Evolutionary conservation across 1,139 yeast genomes (phyloP).

Genomic region (Scheffersomyces titani): DNA sequence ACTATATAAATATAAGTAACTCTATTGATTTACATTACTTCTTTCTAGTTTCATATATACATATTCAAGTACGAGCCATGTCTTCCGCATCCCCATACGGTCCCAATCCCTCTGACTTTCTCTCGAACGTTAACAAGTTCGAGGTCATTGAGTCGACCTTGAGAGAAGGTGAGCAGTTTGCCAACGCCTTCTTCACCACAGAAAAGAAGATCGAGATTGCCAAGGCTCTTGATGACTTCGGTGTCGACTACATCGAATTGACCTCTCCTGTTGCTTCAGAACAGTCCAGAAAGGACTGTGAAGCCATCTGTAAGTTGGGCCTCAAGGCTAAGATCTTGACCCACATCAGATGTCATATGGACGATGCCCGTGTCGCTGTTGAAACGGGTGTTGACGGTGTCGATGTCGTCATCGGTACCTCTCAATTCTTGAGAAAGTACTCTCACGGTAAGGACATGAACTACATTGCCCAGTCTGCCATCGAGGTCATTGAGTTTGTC

Average conservation of each 20-base stretch:
- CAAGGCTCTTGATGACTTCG: constrained; percentile 58
- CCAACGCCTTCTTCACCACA: constrained; percentile 56
- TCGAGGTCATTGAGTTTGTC: constrained; percentile 59
- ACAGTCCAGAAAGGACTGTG: constrained; percentile 57
- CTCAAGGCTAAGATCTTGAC: constrained; percentile 56
- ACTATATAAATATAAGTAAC: neutral
- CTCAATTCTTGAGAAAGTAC: constrained; percentile 53
- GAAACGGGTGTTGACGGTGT: constrained; percentile 65
- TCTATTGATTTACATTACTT: neutral
- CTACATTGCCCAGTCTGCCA: constrained; percentile 51
- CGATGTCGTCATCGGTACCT: constrained; percentile 60
- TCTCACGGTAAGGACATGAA: constrained; percentile 60
- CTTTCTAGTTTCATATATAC: neutral
- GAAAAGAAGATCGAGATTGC: constrained; percentile 59
- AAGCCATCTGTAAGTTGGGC: constrained; percentile 58
- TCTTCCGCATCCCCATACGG: constrained; percentile 45
- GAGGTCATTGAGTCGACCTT: constrained; percentile 57
- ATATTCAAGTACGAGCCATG: constrained; percentile 5
- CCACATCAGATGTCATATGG: constrained; percentile 62
- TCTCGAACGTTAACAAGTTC: constrained; percentile 54
- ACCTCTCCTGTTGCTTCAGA: constrained; percentile 62
- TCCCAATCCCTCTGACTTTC: constrained; percentile 58
- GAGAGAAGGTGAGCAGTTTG: constrained; percentile 64
- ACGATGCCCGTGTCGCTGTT: constrained; percentile 58
- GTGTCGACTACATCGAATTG: constrained; percentile 60